Evolutionary conservation across 441 rosid species (phyloP).

Genomic region (Erysimum pusillum): DNA sequence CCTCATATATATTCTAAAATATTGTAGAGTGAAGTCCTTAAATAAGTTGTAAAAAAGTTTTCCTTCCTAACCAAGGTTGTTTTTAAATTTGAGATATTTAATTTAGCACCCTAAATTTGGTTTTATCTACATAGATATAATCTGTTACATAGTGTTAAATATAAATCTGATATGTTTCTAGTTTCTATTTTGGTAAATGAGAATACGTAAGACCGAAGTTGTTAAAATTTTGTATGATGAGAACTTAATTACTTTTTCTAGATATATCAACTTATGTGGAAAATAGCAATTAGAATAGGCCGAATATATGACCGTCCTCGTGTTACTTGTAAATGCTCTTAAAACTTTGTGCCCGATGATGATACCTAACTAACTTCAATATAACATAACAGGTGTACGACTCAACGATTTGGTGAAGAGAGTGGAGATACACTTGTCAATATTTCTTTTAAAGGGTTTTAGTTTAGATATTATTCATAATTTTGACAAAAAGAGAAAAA

Average conservation of each 20-base stretch:
- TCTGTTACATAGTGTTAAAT: neutral
- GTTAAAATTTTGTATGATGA: neutral
- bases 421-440: conserved; percentile 39
- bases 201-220: neutral
- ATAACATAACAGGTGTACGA: conserved; percentile 17
- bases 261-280: conserved; percentile 11
- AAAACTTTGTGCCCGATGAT: conserved; percentile 23
- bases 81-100: too few species aligned
- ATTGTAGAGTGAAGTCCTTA: too few species aligned
- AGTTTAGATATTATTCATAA: neutral
- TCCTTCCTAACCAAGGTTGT: too few species aligned
- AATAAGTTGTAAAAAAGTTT: too few species aligned
- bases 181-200: neutral
- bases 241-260: neutral
- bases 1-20: too few species aligned
- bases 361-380: conserved; percentile 39
- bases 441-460: neutral
- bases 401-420: conserved; percentile 29
- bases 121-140: neutral
- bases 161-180: neutral
- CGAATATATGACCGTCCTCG: conserved; percentile 32
- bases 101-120: neutral
- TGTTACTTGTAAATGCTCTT: conserved; percentile 10
- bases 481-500: too few species aligned
- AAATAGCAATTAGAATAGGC: conserved; percentile 23